Conservation (phyloP, 352 stramenopile species). For the Pythium monospermum region DNA sequence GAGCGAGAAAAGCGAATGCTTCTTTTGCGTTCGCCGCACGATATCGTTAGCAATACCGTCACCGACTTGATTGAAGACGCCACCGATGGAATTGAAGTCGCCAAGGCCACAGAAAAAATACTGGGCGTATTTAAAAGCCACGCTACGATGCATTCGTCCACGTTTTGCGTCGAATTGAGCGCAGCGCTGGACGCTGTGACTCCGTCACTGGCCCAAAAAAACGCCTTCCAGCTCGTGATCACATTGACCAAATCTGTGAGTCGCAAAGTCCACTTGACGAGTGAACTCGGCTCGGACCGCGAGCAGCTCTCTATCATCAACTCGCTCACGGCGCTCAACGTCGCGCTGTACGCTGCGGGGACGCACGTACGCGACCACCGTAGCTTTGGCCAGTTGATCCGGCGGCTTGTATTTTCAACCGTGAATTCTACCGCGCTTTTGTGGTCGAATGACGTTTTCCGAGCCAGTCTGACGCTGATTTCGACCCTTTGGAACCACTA, state of each 20-base stretch:
- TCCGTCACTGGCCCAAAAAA: slow-evolving; percentile 45
- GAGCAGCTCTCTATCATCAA: slow-evolving; percentile 61
- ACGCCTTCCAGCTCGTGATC: slow-evolving; percentile 67
- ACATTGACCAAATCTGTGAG: slow-evolving; percentile 72
- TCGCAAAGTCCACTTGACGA: slow-evolving; percentile 34
- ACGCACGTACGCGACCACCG: slow-evolving; percentile 43
- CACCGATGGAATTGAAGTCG: slow-evolving; percentile 57
- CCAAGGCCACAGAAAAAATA: slow-evolving; percentile 56
- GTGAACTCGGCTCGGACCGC: slow-evolving; percentile 30
- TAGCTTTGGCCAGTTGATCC: slow-evolving; percentile 70
- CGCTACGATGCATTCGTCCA: slow-evolving; percentile 58
- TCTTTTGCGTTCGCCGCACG: slow-evolving; percentile 12
- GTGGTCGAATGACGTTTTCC: slow-evolving; percentile 55
- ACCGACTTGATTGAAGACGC: slow-evolving; percentile 53
- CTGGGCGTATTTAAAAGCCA: slow-evolving; percentile 81
- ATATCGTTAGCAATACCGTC: slow-evolving; percentile 38
- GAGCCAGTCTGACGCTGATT: slow-evolving; percentile 50
- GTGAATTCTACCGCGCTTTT: slow-evolving; percentile 60
- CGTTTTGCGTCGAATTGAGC: slow-evolving; percentile 55
- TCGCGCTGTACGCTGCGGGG: slow-evolving; percentile 55
- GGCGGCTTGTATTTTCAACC: slow-evolving; percentile 67
- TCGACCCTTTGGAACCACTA: slow-evolving; percentile 86
- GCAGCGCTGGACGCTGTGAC: slow-evolving; percentile 32
- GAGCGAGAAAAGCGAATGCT: slow-evolving; percentile 10
- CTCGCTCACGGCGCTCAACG: slow-evolving; percentile 64